Evolutionary conservation across 2,329 filamentous ascomycete genomes (phyloP).

Genomic region (Fusarium bulbicola): DNA sequence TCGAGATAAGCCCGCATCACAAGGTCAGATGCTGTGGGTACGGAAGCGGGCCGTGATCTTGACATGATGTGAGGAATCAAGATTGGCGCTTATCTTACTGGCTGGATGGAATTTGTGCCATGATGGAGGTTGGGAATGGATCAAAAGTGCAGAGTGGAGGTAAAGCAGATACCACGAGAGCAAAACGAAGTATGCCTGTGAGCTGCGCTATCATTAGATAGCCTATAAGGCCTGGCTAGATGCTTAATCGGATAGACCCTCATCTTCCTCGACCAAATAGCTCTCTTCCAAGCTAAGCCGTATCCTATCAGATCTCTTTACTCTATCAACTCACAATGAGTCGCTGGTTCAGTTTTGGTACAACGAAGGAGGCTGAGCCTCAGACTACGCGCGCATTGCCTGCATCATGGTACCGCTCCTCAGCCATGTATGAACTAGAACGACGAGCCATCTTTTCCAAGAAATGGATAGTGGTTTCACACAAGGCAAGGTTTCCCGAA

Average conservation of each 20-base stretch:
- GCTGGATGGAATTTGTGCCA: not conserved
- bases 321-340: not conserved
- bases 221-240: too few relatives aligned
- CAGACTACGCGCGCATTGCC: not conserved
- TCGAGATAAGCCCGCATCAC: not conserved
- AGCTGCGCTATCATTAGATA: too few relatives aligned
- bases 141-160: too few relatives aligned
- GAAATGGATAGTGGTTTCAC: not conserved
- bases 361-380: not conserved
- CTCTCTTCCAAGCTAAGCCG: too few relatives aligned
- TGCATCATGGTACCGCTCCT: not conserved
- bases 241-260: too few relatives aligned
- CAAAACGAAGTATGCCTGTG: accelerated
- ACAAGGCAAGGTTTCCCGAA: not conserved
- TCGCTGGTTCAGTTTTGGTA: not conserved
- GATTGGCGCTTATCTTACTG: not conserved
- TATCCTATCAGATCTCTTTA: too few relatives aligned
- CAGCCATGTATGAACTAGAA: not conserved
- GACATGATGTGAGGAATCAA: too few relatives aligned
- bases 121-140: too few relatives aligned
- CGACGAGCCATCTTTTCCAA: not conserved
- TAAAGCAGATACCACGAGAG: too few relatives aligned
- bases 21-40: not conserved
- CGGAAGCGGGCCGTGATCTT: not conserved
- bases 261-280: too few relatives aligned